Evolutionary conservation across 305 asterid genomes (phyloP).

Genomic region (Solanum hybrid): DNA sequence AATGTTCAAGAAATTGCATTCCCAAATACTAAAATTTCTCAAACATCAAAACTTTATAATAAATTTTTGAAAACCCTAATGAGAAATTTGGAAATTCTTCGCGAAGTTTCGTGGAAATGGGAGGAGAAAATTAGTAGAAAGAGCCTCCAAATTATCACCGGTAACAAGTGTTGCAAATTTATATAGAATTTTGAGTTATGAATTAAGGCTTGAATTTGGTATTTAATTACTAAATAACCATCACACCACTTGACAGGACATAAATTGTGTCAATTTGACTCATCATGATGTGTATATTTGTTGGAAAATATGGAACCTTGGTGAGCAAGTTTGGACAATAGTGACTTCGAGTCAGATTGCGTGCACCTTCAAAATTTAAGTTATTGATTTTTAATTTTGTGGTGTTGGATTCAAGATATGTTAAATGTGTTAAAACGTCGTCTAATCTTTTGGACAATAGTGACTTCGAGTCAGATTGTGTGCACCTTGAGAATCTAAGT

Average conservation of each 20-base stretch:
- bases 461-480: no score
- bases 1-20: background rate
- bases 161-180: background rate
- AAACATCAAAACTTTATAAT: background rate
- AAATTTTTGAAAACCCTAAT: background rate
- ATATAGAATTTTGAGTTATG: background rate
- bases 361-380: no score
- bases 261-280: background rate
- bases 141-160: background rate
- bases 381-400: no score
- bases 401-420: no score
- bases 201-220: background rate
- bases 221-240: background rate
- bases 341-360: rapidly evolving
- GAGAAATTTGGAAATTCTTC: background rate
- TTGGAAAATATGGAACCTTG: background rate
- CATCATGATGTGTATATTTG: background rate
- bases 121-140: background rate
- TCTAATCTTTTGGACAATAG: no score
- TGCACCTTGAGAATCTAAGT: no score
- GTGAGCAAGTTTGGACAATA: background rate
- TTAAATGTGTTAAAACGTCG: no score
- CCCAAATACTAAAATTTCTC: background rate
- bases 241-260: background rate
- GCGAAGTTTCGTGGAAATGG: background rate